Evolutionary conservation across 2,329 filamentous ascomycete species (phyloP).

Genomic region (Alternaria gaisen): DNA sequence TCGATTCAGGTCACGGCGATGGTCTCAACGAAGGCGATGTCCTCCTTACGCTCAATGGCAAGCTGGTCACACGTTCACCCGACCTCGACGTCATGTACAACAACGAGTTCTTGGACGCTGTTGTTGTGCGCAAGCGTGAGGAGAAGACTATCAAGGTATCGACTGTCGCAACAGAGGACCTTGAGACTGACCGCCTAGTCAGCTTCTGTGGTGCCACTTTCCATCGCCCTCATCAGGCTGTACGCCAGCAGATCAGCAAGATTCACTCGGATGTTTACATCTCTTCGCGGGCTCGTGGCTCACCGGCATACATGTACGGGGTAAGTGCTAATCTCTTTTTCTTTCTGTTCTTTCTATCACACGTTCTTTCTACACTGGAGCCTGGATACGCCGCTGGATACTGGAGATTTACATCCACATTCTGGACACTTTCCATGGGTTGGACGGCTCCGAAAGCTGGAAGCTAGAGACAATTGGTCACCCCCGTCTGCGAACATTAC

Average conservation of each 20-base stretch:
- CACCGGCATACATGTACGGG: slow-evolving; percentile 48
- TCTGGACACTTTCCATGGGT: background rate
- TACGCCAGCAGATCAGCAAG: slow-evolving; percentile 96
- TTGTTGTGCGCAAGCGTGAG: slow-evolving; percentile 84
- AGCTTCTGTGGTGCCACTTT: slow-evolving; percentile 95
- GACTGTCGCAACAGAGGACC: slow-evolving; percentile 86
- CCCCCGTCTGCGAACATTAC: background rate
- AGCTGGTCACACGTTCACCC: slow-evolving; percentile 90
- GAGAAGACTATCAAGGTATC: slow-evolving; percentile 80
- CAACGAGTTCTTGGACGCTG: slow-evolving; percentile 80
- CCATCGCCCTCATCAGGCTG: slow-evolving; percentile 93
- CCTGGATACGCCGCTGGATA: background rate
- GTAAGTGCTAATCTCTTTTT: slow-evolving; percentile 35
- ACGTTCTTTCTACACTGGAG: background rate
- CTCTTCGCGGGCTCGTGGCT: slow-evolving; percentile 69
- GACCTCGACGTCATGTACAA: slow-evolving; percentile 98
- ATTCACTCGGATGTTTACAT: slow-evolving; percentile 97
- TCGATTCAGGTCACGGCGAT: slow-evolving; percentile 69
- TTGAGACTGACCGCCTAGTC: slow-evolving; percentile 91
- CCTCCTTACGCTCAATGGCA: slow-evolving; percentile 87
- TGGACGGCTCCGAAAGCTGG: background rate
- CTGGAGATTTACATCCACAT: background rate
- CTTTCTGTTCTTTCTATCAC: slow-evolving; percentile 51
- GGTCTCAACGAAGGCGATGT: slow-evolving; percentile 89
- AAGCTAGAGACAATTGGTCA: background rate